phyloP scores from a whole-genome alignment of 164 flowering plant genomes.

The Sedum album region DNA sequence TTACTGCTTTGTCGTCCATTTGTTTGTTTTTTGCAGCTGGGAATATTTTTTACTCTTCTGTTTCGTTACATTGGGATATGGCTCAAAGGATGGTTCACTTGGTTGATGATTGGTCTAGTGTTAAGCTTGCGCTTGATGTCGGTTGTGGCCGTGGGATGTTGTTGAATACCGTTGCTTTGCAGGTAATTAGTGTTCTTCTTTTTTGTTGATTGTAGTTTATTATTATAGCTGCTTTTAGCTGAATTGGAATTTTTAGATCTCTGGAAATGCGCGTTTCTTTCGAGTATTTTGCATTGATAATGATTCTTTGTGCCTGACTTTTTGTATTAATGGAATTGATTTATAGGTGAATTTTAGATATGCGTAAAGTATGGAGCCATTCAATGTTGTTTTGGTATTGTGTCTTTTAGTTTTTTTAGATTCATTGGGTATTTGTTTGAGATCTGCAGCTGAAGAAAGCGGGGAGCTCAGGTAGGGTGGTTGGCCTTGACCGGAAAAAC shows the following conservation, averaged over 20 bases:
- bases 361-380: too few relatives aligned
- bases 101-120: constrained; percentile 77
- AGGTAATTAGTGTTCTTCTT: constrained; percentile 14
- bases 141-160: constrained; percentile 95
- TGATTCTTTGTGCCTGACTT: neutral
- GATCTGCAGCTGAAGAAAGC: constrained; percentile 61
- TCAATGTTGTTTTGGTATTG: too few relatives aligned
- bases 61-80: constrained; percentile 69
- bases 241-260: neutral
- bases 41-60: constrained; percentile 72
- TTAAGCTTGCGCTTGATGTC: constrained; percentile 68
- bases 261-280: neutral
- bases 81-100: constrained; percentile 61
- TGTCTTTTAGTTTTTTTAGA: neutral
- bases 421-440: neutral
- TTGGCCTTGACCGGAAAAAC: constrained; percentile 56
- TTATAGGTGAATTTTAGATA: neutral
- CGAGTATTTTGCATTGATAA: neutral
- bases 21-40: constrained; percentile 76
- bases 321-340: neutral
- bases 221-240: neutral
- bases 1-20: constrained; percentile 60
- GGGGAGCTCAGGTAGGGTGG: constrained; percentile 86
- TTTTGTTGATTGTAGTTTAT: neutral
- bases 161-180: constrained; percentile 76